These are phyloP conservation scores for Leccinum obscurum DNA, from an alignment of 768 basidiomycete genomes.

Conservation along the genomic window DNA sequence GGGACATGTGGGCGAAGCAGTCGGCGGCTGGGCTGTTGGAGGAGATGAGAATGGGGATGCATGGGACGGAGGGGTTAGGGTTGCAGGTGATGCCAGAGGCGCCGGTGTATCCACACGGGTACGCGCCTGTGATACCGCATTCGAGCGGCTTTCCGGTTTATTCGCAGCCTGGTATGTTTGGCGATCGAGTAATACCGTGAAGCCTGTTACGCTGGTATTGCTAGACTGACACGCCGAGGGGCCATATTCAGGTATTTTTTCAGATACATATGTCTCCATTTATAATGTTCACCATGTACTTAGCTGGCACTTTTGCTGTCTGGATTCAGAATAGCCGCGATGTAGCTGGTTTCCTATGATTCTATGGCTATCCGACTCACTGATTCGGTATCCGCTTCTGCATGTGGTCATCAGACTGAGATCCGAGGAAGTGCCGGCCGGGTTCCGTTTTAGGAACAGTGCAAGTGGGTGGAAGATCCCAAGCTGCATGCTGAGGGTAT, in stretches of 20 bases:
- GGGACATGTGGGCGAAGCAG: constrained; percentile 30
- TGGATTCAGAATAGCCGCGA: too few relatives aligned
- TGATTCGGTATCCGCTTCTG: too few relatives aligned
- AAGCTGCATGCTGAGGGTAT: too few relatives aligned
- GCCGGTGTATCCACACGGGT: constrained; percentile 24
- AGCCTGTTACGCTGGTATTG: not conserved
- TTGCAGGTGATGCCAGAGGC: not conserved
- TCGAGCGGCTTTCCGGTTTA: constrained; percentile 3
- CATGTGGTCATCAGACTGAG: too few relatives aligned
- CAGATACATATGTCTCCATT: not conserved
- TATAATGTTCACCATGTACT: not conserved
- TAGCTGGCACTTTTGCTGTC: too few relatives aligned
- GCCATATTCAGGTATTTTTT: not conserved
- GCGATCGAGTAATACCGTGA: not conserved
- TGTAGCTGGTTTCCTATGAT: too few relatives aligned
- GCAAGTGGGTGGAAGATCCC: too few relatives aligned
- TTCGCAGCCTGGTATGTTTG: constrained; percentile 6
- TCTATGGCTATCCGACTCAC: too few relatives aligned
- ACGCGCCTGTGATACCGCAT: constrained; percentile 8
- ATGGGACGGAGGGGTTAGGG: constrained; percentile 2
- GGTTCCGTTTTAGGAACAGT: too few relatives aligned
- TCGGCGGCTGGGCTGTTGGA: constrained; percentile 15
- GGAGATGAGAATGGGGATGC: not conserved
- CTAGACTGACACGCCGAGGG: not conserved
- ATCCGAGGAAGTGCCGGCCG: too few relatives aligned